Evolutionary conservation across 2,329 filamentous ascomycete species (phyloP), one percentile per base, ranked within the genome.

Genomic region (Diplodia corticola): DNA sequence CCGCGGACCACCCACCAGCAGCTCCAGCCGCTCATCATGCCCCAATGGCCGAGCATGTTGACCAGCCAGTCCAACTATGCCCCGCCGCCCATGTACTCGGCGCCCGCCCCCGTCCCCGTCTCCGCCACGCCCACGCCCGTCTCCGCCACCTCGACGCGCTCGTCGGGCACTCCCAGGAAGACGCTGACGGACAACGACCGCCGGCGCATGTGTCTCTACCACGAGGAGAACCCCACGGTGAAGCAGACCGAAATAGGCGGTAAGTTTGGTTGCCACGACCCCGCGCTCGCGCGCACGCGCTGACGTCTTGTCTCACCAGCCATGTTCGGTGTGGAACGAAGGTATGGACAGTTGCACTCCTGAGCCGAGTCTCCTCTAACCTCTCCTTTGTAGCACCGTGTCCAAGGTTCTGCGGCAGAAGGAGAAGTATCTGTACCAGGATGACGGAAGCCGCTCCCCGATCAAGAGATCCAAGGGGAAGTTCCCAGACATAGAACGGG

Each of bases 191-290:
- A 97, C 74, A 89, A 92, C 67, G 93, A 98, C 76, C 90, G 95
- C 69, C 87, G 93, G 70, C 86, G 88, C 51, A 99, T 99, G 93
- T 99, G 95, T 78, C 86, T 92, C 74, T 97, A 94, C 78, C 91
- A 94, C 72, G 91, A 95, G 75, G 90, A 96, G 69, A 89, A 98
- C 75, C 95, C 94, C 24, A 89, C 88, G 57, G 89, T 92, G 53
- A 97, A 97, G 80, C 95, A 99, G 81, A 95, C 93, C 20, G 94
- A 98, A 75, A 99, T 99, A 79, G 95, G 95, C 80, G 86, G 89
- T 91, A 82, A 78, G 86, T 76, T n/a, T 33, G 15, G 17, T 37
- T n/a, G n/a, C n/a, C n/a, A n/a, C n/a, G n/a, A 51, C 49, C 30
- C n/a, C 59, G 28, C 44, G 2, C 17, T n/a, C n/a, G 13, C 46